Evolutionary conservation across 2,329 filamentous ascomycete genomes (phyloP).

Genomic region (Calonectria pseudoreteaudii): DNA sequence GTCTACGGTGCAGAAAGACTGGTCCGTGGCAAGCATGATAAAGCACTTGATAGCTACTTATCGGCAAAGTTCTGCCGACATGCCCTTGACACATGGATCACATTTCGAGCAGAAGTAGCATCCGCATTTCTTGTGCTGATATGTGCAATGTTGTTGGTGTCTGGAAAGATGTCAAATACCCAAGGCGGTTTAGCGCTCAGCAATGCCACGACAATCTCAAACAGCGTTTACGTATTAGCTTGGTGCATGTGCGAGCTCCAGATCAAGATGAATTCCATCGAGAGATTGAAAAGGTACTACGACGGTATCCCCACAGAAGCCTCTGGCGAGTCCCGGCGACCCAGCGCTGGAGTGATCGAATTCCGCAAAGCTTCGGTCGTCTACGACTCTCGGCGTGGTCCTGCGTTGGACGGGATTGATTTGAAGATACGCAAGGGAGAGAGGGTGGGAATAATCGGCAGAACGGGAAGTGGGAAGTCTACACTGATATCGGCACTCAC

Average conservation of each 20-base stretch:
- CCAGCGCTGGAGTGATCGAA: not conserved
- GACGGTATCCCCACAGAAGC: not conserved
- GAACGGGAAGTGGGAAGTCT: not conserved
- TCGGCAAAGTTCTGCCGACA: not conserved
- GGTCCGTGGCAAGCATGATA: not conserved
- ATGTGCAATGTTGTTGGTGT: not conserved
- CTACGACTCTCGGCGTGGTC: not conserved
- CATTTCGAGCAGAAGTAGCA: not conserved
- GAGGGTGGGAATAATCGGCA: not conserved
- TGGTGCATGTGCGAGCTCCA: not conserved
- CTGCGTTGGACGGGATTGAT: not conserved
- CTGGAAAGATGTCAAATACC: not conserved
- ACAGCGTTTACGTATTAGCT: not conserved
- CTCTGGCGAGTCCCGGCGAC: not conserved
- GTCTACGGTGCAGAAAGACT: not conserved
- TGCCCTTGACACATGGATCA: not conserved
- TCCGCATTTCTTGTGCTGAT: not conserved
- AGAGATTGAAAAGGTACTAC: not conserved
- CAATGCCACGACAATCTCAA: not conserved
- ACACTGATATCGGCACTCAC: not conserved
- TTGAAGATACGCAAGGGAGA: not conserved
- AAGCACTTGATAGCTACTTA: not conserved
- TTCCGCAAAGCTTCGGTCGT: not conserved
- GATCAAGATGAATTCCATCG: conserved; percentile 1
- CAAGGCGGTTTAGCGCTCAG: not conserved